Evolutionary conservation across 2,329 filamentous ascomycete genomes (phyloP), one percentile per base, ranked within the genome.

Genomic region (Stenocarpella maydis): DNA sequence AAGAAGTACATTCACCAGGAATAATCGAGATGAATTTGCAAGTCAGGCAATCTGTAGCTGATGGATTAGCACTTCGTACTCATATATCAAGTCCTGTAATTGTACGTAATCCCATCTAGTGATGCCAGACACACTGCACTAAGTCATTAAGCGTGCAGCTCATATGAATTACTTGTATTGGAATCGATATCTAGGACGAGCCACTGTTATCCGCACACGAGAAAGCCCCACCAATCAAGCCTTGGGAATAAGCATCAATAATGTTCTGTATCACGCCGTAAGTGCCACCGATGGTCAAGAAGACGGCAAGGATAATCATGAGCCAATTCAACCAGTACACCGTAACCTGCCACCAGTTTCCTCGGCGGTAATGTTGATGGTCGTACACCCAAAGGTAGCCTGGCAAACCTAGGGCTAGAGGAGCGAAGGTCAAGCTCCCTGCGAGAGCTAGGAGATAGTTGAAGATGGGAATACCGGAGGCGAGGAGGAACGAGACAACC

Each of bases 401-500:
- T 8, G 68, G 68, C 15, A 70, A 34, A 1, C 54, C 54, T 9
- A 70, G 17, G 10, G 64, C 65, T 49, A 70, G n/a, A 8, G 70
- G 70, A n/a, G 68, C 70, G 24, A 70, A 71, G 39, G 68, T 70
- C 47, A 72, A 37, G 41, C 65, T 71, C 6, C 70, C 71, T 6
- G 71, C 67, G 15, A 73, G 65, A 8, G 70, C 70, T 2, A 73
- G n/a, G 10, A 73, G 68, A 37, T 72, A 73, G 63, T 66, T 72
- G 72, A 77, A 77, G 67, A 77, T 77, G 53, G 74, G 73, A 39
- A 77, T 75, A 17, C 74, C 73, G 6, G 71, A 72, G 1, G 73
- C 74, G 14, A 77, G 69, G n/a, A 76, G 65, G 45, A 76, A 76
- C 10, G 65, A 70, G 52, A 76, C 43, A 21, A 71, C 68, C 19